Conservation (phyloP, 2,329 filamentous ascomycete species). For the Fusarium liriodendri region DNA sequence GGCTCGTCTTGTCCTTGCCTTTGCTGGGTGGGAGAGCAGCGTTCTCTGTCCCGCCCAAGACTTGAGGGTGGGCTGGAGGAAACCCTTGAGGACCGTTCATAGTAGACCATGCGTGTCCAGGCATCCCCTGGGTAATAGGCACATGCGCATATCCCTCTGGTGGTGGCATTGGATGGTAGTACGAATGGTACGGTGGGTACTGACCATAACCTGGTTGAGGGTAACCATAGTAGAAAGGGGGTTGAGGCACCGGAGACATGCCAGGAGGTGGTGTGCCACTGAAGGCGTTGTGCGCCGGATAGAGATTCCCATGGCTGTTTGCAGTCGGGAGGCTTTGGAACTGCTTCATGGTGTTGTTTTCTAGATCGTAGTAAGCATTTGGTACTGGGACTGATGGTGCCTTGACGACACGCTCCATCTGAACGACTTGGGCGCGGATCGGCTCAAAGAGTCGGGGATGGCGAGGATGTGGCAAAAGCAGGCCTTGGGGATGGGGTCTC, state of each 20-base stretch:
- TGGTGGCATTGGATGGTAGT: constrained; percentile 12
- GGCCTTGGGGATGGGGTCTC: constrained; percentile 42
- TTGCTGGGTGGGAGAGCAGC: constrained; percentile 29
- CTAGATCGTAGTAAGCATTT: constrained; percentile 69
- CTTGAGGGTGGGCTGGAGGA: constrained; percentile 3
- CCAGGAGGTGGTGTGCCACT: constrained; percentile 53
- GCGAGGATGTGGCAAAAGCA: constrained; percentile 47
- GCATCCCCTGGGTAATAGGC: constrained; percentile 48
- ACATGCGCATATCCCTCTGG: constrained; percentile 39
- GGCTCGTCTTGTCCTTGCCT: constrained; percentile 37
- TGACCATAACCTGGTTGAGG: constrained; percentile 47
- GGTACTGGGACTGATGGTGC: constrained; percentile 63
- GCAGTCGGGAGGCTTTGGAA: constrained; percentile 69
- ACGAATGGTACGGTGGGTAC: constrained; percentile 21
- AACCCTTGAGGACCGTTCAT: constrained; percentile 37
- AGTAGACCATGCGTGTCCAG: constrained; percentile 34
- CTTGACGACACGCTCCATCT: constrained; percentile 68
- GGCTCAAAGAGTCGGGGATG: constrained; percentile 61
- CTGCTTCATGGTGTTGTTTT: constrained; percentile 63
- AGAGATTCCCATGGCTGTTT: constrained; percentile 59
- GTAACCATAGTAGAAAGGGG: constrained; percentile 57
- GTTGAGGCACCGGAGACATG: constrained; percentile 56
- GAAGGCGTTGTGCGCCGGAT: constrained; percentile 54
- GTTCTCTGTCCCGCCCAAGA: constrained; percentile 13
- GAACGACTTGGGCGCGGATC: constrained; percentile 60